Evolutionary conservation across 2,329 filamentous ascomycete species (phyloP), one percentile per base, ranked within the genome.

Genomic region (Nothophaeocryptopus gaeumannii): DNA sequence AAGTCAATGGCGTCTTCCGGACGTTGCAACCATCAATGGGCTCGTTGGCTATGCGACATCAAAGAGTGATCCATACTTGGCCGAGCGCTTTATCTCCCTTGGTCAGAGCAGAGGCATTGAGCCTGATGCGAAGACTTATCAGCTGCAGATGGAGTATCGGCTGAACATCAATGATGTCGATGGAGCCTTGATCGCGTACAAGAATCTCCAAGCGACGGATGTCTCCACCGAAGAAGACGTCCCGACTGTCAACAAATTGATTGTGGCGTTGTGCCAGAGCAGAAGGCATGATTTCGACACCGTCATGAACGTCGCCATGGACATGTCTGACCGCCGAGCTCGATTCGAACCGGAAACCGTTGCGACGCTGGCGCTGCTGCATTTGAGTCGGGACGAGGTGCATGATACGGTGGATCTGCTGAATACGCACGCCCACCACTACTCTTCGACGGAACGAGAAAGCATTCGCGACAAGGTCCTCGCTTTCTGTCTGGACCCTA

Each of bases 391-490:
- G 35, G 86, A 89, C 61, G 88, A 95, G 64, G 78, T 84, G 37
- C 82, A 84, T 56, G 89, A 95, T 54, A 83, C 89, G 4, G 85
- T 89, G 54, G 89, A 95, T 64, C 79, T 95, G 0, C 78, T 97
- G 12, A 89, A 90, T 16, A 78, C 85, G 4, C 84, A 93, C 59
- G 80, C 83, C 4, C 82, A 83, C 58, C 79, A 84, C 48, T 89
- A 83, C 67, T 86, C 87, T 39, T 76, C 84, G 16, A 74, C 78
- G 10, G 86, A 95, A 65, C 83, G 90, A 52, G 75, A 75, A 7
- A 68, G 78, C 30, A 82, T 96, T 33, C 79, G 83, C 26, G 74
- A 82, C 10, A 78, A 80, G 0, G 81, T 96, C 44, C 72, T 86
- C 3, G 68, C 75, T 0, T 93, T 88, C 68, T 86, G 85, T 56